A percentile compares a stretch with the other conserved stretches of the same genome.
Evolutionary conservation across 78 protist genomes (phyloP).

Genomic region (Pelomyxa schiedti): DNA sequence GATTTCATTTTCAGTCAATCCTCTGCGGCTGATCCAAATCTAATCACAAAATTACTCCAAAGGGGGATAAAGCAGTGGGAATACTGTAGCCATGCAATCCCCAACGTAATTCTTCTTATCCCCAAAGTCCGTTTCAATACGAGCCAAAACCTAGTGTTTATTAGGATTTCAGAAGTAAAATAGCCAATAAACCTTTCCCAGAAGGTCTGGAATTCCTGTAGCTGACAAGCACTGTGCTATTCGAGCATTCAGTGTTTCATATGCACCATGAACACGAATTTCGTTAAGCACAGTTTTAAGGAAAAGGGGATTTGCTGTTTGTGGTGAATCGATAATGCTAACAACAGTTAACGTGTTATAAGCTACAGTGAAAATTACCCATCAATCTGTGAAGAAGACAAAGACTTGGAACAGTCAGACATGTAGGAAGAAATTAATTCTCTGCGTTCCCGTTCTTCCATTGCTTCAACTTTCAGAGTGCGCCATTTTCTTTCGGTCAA

Average conservation of each 20-base stretch:
- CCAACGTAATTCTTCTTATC: neutral
- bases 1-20: neutral
- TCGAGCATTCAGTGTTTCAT: neutral
- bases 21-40: neutral
- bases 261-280: neutral
- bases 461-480: neutral
- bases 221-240: neutral
- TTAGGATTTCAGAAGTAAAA: too few relatives aligned
- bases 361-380: too few relatives aligned
- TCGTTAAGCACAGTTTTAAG: neutral
- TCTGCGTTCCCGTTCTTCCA: neutral
- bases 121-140: neutral
- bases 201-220: neutral
- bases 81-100: neutral
- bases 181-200: too few relatives aligned
- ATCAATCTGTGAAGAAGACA: too few relatives aligned
- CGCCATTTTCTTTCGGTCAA: neutral
- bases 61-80: neutral
- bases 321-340: too few relatives aligned
- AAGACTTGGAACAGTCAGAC: too few relatives aligned
- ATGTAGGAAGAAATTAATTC: too few relatives aligned
- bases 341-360: too few relatives aligned
- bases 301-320: constrained; percentile 4
- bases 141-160: neutral
- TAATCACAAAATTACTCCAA: too few relatives aligned